A percentile compares a stretch with the other conserved stretches of the same genome.
Evolutionary conservation across 129 eudicot genomes (phyloP).

Genomic region (Helichrysum umbraculigerum): DNA sequence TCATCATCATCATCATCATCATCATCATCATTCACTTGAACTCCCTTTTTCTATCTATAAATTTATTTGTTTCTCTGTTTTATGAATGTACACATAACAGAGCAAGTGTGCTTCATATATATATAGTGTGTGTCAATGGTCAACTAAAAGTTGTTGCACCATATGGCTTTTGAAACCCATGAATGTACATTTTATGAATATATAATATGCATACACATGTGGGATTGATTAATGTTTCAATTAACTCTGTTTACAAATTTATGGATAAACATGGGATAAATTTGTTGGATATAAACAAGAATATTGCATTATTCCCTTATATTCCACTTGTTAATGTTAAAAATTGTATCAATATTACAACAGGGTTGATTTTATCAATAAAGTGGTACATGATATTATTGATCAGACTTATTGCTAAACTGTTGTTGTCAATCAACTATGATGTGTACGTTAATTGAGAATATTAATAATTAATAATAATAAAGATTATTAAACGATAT

Average conservation of each 20-base stretch:
- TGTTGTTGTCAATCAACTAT: too few relatives aligned
- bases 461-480: too few relatives aligned
- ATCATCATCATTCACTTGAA: constrained; percentile 4
- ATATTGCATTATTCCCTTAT: not conserved
- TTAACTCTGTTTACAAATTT: not conserved
- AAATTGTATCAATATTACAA: not conserved
- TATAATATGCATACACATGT: too few relatives aligned
- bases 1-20: too few relatives aligned
- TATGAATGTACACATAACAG: not conserved
- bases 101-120: constrained; percentile 10
- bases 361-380: not conserved
- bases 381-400: not conserved
- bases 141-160: not conserved
- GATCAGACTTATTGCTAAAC: too few relatives aligned
- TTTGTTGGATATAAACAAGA: not conserved
- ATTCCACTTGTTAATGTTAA: not conserved
- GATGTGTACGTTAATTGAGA: not conserved
- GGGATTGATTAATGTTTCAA: not conserved
- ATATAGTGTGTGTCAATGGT: constrained; percentile 20
- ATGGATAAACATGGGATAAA: constrained; percentile 20
- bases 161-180: constrained; percentile 38
- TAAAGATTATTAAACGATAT: not conserved
- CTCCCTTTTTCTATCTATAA: not conserved
- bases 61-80: not conserved
- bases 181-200: constrained; percentile 16